Conservation (phyloP, 2,329 filamentous ascomycete genomes). For the Xylariaceae sp. region DNA sequence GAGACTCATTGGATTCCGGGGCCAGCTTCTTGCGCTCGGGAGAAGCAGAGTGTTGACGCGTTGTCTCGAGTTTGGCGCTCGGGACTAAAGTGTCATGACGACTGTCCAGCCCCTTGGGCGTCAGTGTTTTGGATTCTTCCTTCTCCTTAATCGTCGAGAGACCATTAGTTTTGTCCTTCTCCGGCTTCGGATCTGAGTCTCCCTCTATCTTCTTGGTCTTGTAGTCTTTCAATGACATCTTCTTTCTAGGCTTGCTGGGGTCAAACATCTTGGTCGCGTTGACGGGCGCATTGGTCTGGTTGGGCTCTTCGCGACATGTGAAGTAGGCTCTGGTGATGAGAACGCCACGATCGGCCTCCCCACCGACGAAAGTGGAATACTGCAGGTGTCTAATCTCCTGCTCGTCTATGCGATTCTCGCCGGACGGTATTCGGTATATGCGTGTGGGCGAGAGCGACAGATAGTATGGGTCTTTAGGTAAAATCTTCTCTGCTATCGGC, state of each 20-base stretch:
- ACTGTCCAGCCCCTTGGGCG: constrained; percentile 26
- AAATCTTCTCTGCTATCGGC: constrained; percentile 43
- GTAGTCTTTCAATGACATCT: constrained; percentile 55
- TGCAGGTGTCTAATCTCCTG: constrained; percentile 47
- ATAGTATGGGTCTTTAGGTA: constrained; percentile 48
- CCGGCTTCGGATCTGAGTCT: constrained; percentile 25
- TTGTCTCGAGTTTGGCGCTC: constrained; percentile 27
- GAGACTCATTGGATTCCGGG: constrained; percentile 41
- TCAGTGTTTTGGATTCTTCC: constrained; percentile 25
- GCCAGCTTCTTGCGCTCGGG: constrained; percentile 45
- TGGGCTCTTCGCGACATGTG: constrained; percentile 48
- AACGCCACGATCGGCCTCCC: constrained; percentile 53
- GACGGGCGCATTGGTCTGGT: constrained; percentile 32
- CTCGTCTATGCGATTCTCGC: constrained; percentile 41
- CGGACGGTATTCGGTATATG: constrained; percentile 42
- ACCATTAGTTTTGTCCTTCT: constrained; percentile 23
- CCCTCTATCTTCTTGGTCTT: constrained; percentile 47
- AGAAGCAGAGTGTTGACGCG: constrained; percentile 35
- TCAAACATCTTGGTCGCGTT: constrained; percentile 23
- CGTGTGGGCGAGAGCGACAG: constrained; percentile 45
- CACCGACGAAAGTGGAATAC: constrained; percentile 50
- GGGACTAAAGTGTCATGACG: constrained; percentile 22
- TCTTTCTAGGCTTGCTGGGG: constrained; percentile 43
- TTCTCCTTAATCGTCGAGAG: constrained; percentile 24
- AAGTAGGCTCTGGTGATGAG: constrained; percentile 53